Base-by-base conservation (phyloP, 495 filamentous ascomycete species). In the Friedmanniomyces endolithicus region DNA sequence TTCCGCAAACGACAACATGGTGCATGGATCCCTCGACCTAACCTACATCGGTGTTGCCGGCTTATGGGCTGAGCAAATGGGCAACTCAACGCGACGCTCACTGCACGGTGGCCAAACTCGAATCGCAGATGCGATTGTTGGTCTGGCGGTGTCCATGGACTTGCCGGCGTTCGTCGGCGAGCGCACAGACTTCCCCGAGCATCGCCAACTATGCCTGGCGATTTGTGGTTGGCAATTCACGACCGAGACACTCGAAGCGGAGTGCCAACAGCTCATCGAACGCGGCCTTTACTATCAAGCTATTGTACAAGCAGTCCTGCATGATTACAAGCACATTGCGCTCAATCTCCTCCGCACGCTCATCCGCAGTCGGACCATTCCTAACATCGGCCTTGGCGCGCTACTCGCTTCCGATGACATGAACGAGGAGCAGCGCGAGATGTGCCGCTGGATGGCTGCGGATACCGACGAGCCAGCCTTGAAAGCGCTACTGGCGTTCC, bases 401-500 rank as follows among this genome's bases (percentile, higher is more conserved):
- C 74, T 73, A 22, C 75, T 78, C 44, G 65, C 74, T 16, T 74
- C 76, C 35, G 78, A 77, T 35, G 71, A 75, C 71, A 75, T 72
- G 19, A 68, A 65, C 43, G 64, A 68, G 27, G 70, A 65, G 39
- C 72, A 72, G 56, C 63, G 65, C n/a, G 57, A 68, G 20, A 62
- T 74, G 60, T 73, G 71, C 49, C 68, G 73, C 0, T 80, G 81
- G 57, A 83, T 87, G 64, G 77, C 77, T 24, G 77, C 78, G 40
- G 78, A 83, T 54, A 74, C 84, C 12, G 75, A 76, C 0, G 92
- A 98, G 60, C 87, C 89, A 0, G 96, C 95, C 63, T 78, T 92
- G 11, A 82, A 89, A 48, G 89, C 90, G 0, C 84, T 98, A 51
- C 85, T 95, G n/a, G 83, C 87, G n/a, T 82, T 88, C 50, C 88